phyloP scores from a whole-genome alignment of 805 yeast genomes.

The Candida ascalaphidarum region DNA sequence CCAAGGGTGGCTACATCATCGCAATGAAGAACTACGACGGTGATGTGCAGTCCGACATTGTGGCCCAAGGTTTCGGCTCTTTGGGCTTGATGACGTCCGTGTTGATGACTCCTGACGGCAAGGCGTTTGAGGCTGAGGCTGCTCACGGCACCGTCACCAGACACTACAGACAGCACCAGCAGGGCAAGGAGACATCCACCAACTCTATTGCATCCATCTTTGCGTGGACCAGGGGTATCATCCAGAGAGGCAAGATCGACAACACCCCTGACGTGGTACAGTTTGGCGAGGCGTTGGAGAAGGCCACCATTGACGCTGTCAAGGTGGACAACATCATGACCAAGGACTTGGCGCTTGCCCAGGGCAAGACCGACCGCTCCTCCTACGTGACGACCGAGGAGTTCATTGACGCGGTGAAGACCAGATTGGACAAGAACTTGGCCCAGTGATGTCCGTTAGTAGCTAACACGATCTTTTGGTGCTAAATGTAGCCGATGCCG shows the following conservation, averaged over 20 bases:
- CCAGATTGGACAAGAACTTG: slow-evolving; percentile 41
- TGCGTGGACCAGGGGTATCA: slow-evolving; percentile 93
- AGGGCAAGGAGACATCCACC: slow-evolving; percentile 95
- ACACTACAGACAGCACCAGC: slow-evolving; percentile 92
- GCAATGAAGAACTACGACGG: slow-evolving; percentile 98
- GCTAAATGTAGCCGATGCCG: too few relatives aligned
- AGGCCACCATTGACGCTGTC: slow-evolving; percentile 82
- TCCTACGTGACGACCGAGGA: slow-evolving; percentile 87
- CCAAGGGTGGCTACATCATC: slow-evolving; percentile 89
- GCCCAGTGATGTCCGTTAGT: slow-evolving; percentile 2
- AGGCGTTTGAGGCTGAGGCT: slow-evolving; percentile 92
- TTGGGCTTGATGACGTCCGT: slow-evolving; percentile 96
- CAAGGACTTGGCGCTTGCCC: slow-evolving; percentile 87
- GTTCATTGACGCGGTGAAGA: slow-evolving; percentile 75
- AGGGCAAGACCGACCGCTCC: slow-evolving; percentile 77
- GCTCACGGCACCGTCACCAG: slow-evolving; percentile 99
- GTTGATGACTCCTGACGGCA: slow-evolving; percentile 94
- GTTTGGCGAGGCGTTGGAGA: slow-evolving; percentile 74
- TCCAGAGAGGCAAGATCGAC: slow-evolving; percentile 88
- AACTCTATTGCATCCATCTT: slow-evolving; percentile 95
- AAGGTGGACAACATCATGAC: slow-evolving; percentile 84
- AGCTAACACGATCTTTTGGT: too few relatives aligned
- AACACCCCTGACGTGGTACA: slow-evolving; percentile 74
- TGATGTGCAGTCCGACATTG: slow-evolving; percentile 93
- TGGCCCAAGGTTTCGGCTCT: slow-evolving; percentile 97